Conservation (phyloP, 1,284 basidiomycete genomes). For the Microbotryum lychnidis-dioicae region DNA sequence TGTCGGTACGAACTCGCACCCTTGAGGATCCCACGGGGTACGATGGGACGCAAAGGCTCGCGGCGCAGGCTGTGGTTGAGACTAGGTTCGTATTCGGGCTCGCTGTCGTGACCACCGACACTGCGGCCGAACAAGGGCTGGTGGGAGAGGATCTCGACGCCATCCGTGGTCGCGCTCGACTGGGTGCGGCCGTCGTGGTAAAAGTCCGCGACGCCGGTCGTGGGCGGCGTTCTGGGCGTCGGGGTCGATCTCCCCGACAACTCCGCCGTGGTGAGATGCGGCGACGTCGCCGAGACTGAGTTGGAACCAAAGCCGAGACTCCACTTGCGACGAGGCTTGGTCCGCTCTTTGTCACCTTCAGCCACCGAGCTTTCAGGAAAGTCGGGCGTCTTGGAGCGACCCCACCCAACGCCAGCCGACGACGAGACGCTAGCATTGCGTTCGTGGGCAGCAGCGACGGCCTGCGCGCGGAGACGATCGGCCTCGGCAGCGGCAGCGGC, state of each 20-base stretch:
- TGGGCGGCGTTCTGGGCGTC: slow-evolving; percentile 3
- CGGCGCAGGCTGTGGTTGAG: slow-evolving; percentile 51
- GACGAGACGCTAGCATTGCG: slow-evolving; percentile 12
- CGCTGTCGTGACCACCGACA: slow-evolving; percentile 36
- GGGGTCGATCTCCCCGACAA: slow-evolving; percentile 2
- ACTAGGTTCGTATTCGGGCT: slow-evolving; percentile 49
- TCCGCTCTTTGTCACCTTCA: slow-evolving; percentile 43
- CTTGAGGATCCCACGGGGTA: slow-evolving; percentile 79
- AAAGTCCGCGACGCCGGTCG: not conserved
- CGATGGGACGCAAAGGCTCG: slow-evolving; percentile 54
- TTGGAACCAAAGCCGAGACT: slow-evolving; percentile 38
- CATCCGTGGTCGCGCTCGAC: not conserved
- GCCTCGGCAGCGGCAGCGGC: slow-evolving; percentile 37
- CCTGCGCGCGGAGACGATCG: slow-evolving; percentile 9
- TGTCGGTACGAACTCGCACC: slow-evolving; percentile 46
- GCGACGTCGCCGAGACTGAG: slow-evolving; percentile 2
- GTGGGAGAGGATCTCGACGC: slow-evolving; percentile 19
- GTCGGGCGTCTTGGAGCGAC: slow-evolving; percentile 33
- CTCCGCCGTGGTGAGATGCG: no score
- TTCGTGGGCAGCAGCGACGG: slow-evolving; percentile 3
- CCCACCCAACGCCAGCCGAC: slow-evolving; percentile 8
- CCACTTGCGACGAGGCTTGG: slow-evolving; percentile 39
- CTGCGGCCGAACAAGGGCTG: slow-evolving; percentile 11
- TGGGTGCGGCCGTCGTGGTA: not conserved
- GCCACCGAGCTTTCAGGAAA: slow-evolving; percentile 39